These are phyloP conservation scores for Harringtonia lauricola DNA, from an alignment of 2,329 filamentous ascomycete genomes.

Conservation along the genomic window DNA sequence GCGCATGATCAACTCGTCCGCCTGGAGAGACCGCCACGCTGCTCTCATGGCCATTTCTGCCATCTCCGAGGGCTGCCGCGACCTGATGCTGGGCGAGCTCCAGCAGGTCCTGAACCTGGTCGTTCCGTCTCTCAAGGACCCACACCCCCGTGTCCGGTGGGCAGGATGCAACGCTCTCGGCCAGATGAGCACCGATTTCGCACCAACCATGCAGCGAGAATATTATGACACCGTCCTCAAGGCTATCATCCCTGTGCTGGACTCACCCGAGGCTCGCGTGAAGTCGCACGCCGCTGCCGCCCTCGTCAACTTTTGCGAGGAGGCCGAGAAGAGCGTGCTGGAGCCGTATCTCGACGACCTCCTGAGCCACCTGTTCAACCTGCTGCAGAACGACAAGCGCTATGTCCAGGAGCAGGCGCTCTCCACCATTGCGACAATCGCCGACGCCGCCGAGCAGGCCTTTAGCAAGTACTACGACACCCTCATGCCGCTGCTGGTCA, in stretches of 20 bases:
- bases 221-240: conserved; percentile 81
- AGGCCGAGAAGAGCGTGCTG: conserved; percentile 83
- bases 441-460: conserved; percentile 92
- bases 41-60: conserved; percentile 98
- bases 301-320: conserved; percentile 97
- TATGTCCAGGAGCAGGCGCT: conserved; percentile 97
- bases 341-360: conserved; percentile 90
- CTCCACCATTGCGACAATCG: conserved; percentile 95
- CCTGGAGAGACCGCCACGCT: conserved; percentile 92
- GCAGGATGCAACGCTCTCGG: conserved; percentile 97
- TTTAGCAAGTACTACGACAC: conserved; percentile 94
- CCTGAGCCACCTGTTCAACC: conserved; percentile 71
- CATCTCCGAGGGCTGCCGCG: conserved; percentile 93
- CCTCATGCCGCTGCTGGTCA: conserved; percentile 89
- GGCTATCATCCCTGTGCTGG: conserved; percentile 84
- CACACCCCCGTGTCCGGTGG: conserved; percentile 90
- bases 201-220: conserved; percentile 93
- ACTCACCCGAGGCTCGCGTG: conserved; percentile 82
- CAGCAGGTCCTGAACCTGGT: conserved; percentile 91
- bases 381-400: conserved; percentile 83
- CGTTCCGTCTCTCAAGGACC: conserved; percentile 80
- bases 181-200: conserved; percentile 99
- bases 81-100: conserved; percentile 89
- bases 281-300: conserved; percentile 97
- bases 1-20: conserved; percentile 89